Evolutionary conservation across 192 early-diverging fungal species (phyloP), one percentile per base, ranked within the genome.

Genomic region (Chytriomyces sp.): DNA sequence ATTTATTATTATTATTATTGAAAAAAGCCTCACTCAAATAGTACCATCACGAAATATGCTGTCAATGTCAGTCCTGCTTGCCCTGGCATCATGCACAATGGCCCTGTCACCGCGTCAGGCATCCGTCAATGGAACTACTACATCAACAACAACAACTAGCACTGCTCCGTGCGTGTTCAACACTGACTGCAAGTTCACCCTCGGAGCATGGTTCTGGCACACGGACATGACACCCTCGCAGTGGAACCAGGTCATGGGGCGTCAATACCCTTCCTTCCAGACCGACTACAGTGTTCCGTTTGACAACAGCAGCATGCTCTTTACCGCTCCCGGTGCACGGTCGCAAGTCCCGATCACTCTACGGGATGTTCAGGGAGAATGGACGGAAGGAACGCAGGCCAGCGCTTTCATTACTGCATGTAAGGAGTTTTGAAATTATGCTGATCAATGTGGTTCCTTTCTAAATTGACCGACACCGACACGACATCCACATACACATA

Each of bases 191-290:
- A 57, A 80, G n/a, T 24, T 59, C 23, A 61, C 74, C 5, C 72
- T 79, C 20, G 77, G 70, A 45, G 45, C 72, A 23, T 81, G 79
- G 73, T 79, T 81, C 61, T 79, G 80, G 35, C 46, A 50, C 28
- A 72, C 61, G 8, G 80, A 81, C 24, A 59, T 77, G 35, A 47
- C 62, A 5, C 62, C 67, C 10, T 23, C 46, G 1, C 8, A 8
- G n/a, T 65, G 72, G 60, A 65, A 75, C 46, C 62, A 24, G 8
- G 7, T 4, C n/a, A 67, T 71, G 69, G 18, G 13, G 5, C 24
- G 20, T n/a, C 53, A 64, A 9, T 62, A 64, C 20, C 57, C 50
- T 28, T 50, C 50, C 2, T 71, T 71, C 35, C 69, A 71, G 26
- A 57, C 53, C 53, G 53, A 57, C 20, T 57, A n/a, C 53, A n/a